Evolutionary conservation across 495 filamentous ascomycete genomes (phyloP).

Genomic region (Penicillium herquei): DNA sequence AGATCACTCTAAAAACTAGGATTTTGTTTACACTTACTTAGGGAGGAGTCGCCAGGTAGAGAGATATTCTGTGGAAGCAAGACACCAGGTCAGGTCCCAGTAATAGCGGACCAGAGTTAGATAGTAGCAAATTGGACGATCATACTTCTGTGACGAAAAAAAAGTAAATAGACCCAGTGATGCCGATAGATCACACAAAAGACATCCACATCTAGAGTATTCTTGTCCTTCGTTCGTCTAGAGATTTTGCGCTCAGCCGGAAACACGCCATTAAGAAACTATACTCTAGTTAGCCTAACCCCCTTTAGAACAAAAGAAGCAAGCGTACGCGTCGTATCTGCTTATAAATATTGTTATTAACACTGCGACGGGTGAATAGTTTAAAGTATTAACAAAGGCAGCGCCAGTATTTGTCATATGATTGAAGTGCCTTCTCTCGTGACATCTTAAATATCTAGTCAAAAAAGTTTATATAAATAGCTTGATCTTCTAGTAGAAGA

Average conservation of each 20-base stretch:
- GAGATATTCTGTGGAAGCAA: conserved; percentile 25
- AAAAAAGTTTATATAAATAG: too few species aligned
- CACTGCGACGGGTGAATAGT: too few species aligned
- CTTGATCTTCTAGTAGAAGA: too few species aligned
- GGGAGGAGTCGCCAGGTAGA: conserved; percentile 10
- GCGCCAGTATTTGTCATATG: too few species aligned
- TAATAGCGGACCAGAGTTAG: conserved; percentile 32
- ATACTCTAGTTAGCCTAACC: neutral
- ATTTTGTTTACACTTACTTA: conserved; percentile 18
- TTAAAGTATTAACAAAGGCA: too few species aligned
- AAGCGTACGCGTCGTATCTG: too few species aligned
- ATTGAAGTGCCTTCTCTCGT: too few species aligned
- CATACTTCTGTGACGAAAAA: conserved; percentile 25
- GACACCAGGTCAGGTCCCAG: conserved; percentile 24
- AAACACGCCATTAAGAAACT: conserved; percentile 1
- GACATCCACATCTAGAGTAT: conserved; percentile 7
- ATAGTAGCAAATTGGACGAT: conserved; percentile 28
- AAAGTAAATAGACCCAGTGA: conserved; percentile 6
- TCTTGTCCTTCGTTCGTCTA: conserved; percentile 5
- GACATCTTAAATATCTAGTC: too few species aligned
- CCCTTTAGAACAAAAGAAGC: too few species aligned
- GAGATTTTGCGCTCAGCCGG: conserved; percentile 3
- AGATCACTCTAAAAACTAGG: conserved; percentile 28
- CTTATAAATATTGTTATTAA: too few species aligned
- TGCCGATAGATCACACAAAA: conserved; percentile 10